Evolutionary conservation across 441 rosid genomes (phyloP).

Genomic region (Gossypium schwendimanii): DNA sequence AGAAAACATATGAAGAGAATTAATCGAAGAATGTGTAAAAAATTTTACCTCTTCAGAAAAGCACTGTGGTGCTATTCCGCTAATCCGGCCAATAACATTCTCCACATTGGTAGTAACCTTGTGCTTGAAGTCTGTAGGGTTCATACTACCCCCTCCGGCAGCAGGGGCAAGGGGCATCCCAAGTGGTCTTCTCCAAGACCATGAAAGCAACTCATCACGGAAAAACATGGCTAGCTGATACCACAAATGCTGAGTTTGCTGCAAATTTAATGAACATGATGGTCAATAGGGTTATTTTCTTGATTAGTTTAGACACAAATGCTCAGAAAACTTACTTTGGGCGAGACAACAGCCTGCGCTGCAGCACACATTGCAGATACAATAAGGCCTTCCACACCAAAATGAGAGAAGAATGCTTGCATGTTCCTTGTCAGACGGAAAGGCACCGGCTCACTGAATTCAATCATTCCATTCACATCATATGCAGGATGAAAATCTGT

Average conservation of each 20-base stretch:
- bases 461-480: constrained; percentile 83
- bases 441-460: constrained; percentile 89
- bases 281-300: background rate
- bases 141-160: constrained; percentile 52
- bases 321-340: constrained; percentile 45
- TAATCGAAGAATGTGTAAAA: background rate
- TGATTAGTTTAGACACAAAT: background rate
- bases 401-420: constrained; percentile 90
- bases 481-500: constrained; percentile 98
- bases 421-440: constrained; percentile 91
- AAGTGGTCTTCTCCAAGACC: constrained; percentile 92
- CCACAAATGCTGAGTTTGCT: constrained; percentile 88
- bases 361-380: constrained; percentile 88
- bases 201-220: constrained; percentile 86
- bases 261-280: constrained; percentile 19
- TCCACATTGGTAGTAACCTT: constrained; percentile 78
- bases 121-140: constrained; percentile 63
- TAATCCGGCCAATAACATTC: constrained; percentile 66
- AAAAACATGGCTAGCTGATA: constrained; percentile 97
- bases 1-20: background rate
- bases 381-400: constrained; percentile 94
- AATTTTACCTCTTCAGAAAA: constrained; percentile 75
- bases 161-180: constrained; percentile 52
- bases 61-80: constrained; percentile 69
- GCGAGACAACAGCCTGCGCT: constrained; percentile 82